Evolutionary conservation across 2,329 filamentous ascomycete species (phyloP).

Genomic region (Monosporascus ibericus): DNA sequence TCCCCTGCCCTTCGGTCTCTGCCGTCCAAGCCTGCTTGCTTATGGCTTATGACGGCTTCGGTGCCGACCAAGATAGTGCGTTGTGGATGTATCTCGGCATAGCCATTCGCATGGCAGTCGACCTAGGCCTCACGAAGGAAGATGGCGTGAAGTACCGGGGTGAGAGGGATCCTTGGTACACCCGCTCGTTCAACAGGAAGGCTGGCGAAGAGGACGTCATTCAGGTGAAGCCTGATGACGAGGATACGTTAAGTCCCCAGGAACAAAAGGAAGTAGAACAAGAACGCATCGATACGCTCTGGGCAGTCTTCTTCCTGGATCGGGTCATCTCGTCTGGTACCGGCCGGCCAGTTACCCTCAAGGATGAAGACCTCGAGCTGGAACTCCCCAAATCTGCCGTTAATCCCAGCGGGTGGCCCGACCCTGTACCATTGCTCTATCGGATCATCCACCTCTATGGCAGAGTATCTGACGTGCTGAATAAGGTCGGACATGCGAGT

Average conservation of each 20-base stretch:
- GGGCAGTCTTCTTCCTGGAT: conserved; percentile 84
- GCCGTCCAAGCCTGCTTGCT: conserved; percentile 79
- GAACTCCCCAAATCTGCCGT: conserved; percentile 51
- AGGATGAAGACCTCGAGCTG: conserved; percentile 80
- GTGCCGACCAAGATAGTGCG: conserved; percentile 80
- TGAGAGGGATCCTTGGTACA: conserved; percentile 45
- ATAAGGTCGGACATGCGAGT: conserved; percentile 67
- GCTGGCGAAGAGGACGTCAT: conserved; percentile 17
- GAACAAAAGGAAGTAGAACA: conserved; percentile 66
- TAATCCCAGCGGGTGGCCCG: conserved; percentile 60
- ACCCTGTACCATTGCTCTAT: conserved; percentile 73
- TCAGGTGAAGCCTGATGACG: conserved; percentile 33
- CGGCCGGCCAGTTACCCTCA: conserved; percentile 74
- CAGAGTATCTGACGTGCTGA: conserved; percentile 75
- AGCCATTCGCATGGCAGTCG: conserved; percentile 76
- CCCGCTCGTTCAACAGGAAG: conserved; percentile 36
- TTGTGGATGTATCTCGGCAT: conserved; percentile 92
- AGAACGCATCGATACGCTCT: conserved; percentile 81
- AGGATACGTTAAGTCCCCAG: conserved; percentile 35
- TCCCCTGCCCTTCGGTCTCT: conserved; percentile 74
- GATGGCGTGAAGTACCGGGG: conserved; percentile 63
- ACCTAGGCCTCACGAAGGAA: conserved; percentile 75
- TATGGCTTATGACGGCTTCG: conserved; percentile 85
- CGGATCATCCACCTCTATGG: conserved; percentile 84
- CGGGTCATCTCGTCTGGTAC: conserved; percentile 83